Evolutionary conservation across 345 rosid genomes (phyloP), one percentile per base, ranked within the genome.

Genomic region (Acer negundo): DNA sequence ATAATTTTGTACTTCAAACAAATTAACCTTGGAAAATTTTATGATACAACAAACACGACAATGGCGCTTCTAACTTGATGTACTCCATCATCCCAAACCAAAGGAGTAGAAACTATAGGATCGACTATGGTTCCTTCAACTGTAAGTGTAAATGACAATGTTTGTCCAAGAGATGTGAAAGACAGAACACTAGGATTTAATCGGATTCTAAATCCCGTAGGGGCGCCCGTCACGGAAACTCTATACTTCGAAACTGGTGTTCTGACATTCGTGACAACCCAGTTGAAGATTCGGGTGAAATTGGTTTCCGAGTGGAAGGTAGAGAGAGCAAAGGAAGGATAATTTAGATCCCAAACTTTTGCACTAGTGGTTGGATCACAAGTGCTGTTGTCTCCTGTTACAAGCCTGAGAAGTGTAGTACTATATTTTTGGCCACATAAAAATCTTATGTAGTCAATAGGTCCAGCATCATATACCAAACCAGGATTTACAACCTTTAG

Each of bases 341-440:
- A 82, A 51, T 85, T 89, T 55, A 87, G 77, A 76, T 80, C 86
- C 89, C 87, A 79, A 0, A 75, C 83, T 1, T 77, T 77, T 40
- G 49, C 85, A 24, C 73, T 80, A 0, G 20, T 42, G 12, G 55
- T 9, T 47, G 65, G 55, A 3, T 81, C 56, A 61, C 85, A 84
- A 3, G 23, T 62, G 64, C 56, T 80, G 3, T 22, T 59, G 19
- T 85, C 85, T 2, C 81, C 78, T 0, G 84, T 83, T 22, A 87
- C 77, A 3, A 75, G 67, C 23, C 17, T 78, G 1, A 87, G 72
- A 1, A 10, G 8, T 16, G 3, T 72, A 0, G 22, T 59, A 42
- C 15, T 78, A 59, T 85, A 87, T 63, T 84, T 87, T 78, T 84
- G 85, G 70, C 81, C 84, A 12, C 89, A 89, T n/a, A 87, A 17